Evolutionary conservation across 1,139 yeast genomes (phyloP).

Genomic region (Magnusiomyces tetraspermus): DNA sequence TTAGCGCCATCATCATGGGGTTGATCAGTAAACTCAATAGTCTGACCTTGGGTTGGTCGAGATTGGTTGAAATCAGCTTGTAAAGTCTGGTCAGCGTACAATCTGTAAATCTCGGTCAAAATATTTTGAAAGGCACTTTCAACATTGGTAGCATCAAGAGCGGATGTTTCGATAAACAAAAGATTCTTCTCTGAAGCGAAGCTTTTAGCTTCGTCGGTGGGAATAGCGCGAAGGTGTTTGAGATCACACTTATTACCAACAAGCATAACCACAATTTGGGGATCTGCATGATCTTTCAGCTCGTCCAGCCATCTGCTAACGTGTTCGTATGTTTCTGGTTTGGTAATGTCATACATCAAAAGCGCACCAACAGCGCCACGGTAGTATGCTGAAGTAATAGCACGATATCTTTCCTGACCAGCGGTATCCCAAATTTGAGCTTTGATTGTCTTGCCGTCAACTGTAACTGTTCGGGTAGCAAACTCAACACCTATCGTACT

Average conservation of each 20-base stretch:
- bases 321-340: slow-evolving; percentile 85
- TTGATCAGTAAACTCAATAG: slow-evolving; percentile 87
- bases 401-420: slow-evolving; percentile 97
- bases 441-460: slow-evolving; percentile 89
- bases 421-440: slow-evolving; percentile 99
- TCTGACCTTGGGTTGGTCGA: slow-evolving; percentile 60
- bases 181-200: slow-evolving; percentile 88
- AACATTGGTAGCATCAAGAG: slow-evolving; percentile 88
- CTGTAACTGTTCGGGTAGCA: slow-evolving; percentile 91
- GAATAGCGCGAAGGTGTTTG: slow-evolving; percentile 92
- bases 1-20: slow-evolving; percentile 66
- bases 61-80: slow-evolving; percentile 41
- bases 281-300: slow-evolving; percentile 92
- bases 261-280: slow-evolving; percentile 89
- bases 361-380: slow-evolving; percentile 98
- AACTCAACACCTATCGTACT: slow-evolving; percentile 97
- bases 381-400: slow-evolving; percentile 94
- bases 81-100: slow-evolving; percentile 46
- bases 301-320: slow-evolving; percentile 94
- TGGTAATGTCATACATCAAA: slow-evolving; percentile 90
- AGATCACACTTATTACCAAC: slow-evolving; percentile 96
- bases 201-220: slow-evolving; percentile 93
- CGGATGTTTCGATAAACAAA: slow-evolving; percentile 92
- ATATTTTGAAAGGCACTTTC: slow-evolving; percentile 91
- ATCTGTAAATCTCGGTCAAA: slow-evolving; percentile 83